Percentiles rank a stretch among this genome's conserved stretches.
These are phyloP conservation scores for Nicotiana tabacum DNA, from an alignment of 257 asterid species.

Conservation along the genomic window DNA sequence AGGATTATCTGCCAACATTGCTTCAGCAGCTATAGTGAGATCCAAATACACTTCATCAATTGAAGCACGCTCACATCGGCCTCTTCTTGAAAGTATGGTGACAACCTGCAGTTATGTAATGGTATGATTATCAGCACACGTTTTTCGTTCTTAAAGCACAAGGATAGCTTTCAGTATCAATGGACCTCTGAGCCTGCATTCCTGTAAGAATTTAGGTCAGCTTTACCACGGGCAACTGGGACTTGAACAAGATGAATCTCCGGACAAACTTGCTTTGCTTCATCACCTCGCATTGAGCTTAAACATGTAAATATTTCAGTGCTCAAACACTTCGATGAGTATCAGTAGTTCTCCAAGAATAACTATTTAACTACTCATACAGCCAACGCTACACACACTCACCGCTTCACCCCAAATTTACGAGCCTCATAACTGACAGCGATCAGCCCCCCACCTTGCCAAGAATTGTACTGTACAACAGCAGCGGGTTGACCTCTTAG, in stretches of 20 bases:
- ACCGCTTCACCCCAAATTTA: constrained; percentile 81
- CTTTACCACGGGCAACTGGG: constrained; percentile 96
- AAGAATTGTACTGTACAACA: constrained; percentile 89
- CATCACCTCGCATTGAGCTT: constrained; percentile 95
- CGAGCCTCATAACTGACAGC: constrained; percentile 98
- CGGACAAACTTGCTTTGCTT: constrained; percentile 85
- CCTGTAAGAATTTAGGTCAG: constrained; percentile 73
- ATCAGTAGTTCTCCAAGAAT: neutral
- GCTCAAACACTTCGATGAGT: neutral
- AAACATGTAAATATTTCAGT: neutral
- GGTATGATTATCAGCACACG: constrained; percentile 12
- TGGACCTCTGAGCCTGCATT: constrained; percentile 93
- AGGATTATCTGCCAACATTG: constrained; percentile 62
- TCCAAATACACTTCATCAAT: constrained; percentile 97
- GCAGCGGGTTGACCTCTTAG: constrained; percentile 92
- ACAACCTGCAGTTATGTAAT: constrained; percentile 56
- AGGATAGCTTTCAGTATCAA: constrained; percentile 4
- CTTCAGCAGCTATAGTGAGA: constrained; percentile 86
- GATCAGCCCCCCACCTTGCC: constrained; percentile 96
- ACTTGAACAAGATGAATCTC: constrained; percentile 92
- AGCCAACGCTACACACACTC: constrained; percentile 4
- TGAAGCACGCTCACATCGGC: constrained; percentile 96
- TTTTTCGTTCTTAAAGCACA: constrained; percentile 4
- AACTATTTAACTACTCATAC: neutral
- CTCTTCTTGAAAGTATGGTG: constrained; percentile 71